Evolutionary conservation across 2,329 filamentous ascomycete species (phyloP), one percentile per base, ranked within the genome.

Genomic region (Botryosphaeria agaves): DNA sequence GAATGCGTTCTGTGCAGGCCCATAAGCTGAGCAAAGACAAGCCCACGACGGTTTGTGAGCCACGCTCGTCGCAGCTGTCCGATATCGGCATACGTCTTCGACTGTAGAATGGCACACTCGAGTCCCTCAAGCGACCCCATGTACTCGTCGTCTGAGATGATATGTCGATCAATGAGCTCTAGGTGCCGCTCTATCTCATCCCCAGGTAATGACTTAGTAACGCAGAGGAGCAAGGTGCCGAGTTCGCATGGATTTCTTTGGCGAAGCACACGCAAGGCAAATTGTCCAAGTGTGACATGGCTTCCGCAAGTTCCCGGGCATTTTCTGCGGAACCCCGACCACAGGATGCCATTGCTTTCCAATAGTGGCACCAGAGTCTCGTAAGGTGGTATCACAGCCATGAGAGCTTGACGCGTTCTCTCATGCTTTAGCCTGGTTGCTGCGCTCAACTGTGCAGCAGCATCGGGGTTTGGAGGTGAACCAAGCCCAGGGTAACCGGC

Each of bases 61-160:
- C 68, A 73, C 1, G 63, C 59, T 36, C 61, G 56, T 20, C 64
- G 59, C 7, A 69, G 66, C 25, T 62, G 59, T 2, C 68, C 69
- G 36, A 66, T 59, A 33, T 69, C 64, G 30, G 66, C 49, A 36
- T 66, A 62, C 36, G 64, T 57, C 40, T 69, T 70, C 8, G 57
- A 52, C 24, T 61, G 52, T 8, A 72, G 42, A 29, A 62, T 48
- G 25, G 65, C 52, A 29, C 59, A 63, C 41, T 72, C 65, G 33
- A 72, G 53, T 3, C 61, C 62, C 29, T 69, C 59, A 0, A 69
- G 38, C 1, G 57, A 66, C 7, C 59, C 57, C 9, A 57, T 55
- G 33, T 59, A 59, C 28, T 65, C 58, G 32, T 67, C 62, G 31
- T 66, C 59, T 8, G 53, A 51, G 8, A 62, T 43, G 11, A 71